A percentile compares a stretch with the other conserved stretches of the same genome.
phyloP scores from a whole-genome alignment of 805 yeast species.

The Wickerhamomyces mucosus region DNA sequence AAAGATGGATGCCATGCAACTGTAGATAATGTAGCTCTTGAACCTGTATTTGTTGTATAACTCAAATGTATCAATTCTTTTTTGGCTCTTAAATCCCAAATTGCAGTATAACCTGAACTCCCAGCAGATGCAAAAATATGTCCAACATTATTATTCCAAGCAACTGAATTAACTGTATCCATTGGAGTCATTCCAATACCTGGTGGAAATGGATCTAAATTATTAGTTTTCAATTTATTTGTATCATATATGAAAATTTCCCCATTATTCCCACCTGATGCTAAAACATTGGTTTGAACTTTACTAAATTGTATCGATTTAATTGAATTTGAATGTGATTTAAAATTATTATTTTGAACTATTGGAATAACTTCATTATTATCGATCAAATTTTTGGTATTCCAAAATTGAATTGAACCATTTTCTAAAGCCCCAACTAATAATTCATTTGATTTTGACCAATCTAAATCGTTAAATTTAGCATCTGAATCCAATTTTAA shows the following conservation, averaged over 20 bases:
- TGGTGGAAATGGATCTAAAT: slow-evolving; percentile 44
- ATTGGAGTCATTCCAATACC: slow-evolving; percentile 71
- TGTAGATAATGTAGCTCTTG: slow-evolving; percentile 61
- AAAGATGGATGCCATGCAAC: slow-evolving; percentile 94
- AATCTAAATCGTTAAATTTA: slow-evolving; percentile 71
- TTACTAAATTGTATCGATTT: slow-evolving; percentile 72
- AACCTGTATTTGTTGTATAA: slow-evolving; percentile 43
- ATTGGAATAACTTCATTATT: slow-evolving; percentile 38
- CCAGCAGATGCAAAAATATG: slow-evolving; percentile 91
- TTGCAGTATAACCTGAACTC: slow-evolving; percentile 73
- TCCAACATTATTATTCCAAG: slow-evolving; percentile 80
- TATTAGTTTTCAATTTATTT: slow-evolving; percentile 46
- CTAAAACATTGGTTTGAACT: slow-evolving; percentile 59
- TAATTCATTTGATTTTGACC: slow-evolving; percentile 58
- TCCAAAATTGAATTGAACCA: slow-evolving; percentile 75
- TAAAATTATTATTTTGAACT: slow-evolving; percentile 40
- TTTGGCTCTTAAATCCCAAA: slow-evolving; percentile 87
- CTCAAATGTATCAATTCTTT: slow-evolving; percentile 82
- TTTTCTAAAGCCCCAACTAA: slow-evolving; percentile 89
- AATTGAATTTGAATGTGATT: slow-evolving; percentile 61
- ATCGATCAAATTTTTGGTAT: slow-evolving; percentile 40
- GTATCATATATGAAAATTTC: slow-evolving; percentile 90
- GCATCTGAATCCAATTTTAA: slow-evolving; percentile 39
- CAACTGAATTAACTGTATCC: slow-evolving; percentile 70
- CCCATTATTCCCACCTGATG: slow-evolving; percentile 83